phyloP scores from a whole-genome alignment of 352 stramenopile species.

The Phytophthora foliorum region DNA sequence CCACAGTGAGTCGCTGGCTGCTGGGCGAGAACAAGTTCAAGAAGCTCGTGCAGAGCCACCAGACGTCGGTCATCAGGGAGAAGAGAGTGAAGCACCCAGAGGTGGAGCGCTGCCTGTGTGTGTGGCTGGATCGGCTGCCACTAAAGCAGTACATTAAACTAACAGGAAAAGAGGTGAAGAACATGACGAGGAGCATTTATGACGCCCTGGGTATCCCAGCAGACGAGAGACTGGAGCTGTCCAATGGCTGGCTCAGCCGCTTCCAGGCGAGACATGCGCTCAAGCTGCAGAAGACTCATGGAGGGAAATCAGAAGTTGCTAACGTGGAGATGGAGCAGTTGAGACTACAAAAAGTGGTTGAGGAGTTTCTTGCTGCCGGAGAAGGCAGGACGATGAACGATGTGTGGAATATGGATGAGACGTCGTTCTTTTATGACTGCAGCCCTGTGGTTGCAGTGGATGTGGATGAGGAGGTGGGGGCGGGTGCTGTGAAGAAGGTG shows the following conservation, averaged over 20 bases:
- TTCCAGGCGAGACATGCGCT: slow-evolving; percentile 18
- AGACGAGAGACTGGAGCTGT: slow-evolving; percentile 24
- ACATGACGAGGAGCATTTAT: slow-evolving; percentile 19
- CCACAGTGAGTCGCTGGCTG: slow-evolving; percentile 30
- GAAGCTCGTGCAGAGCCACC: slow-evolving; percentile 6
- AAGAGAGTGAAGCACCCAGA: slow-evolving; percentile 22
- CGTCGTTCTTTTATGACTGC: slow-evolving; percentile 21
- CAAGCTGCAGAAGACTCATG: slow-evolving; percentile 4
- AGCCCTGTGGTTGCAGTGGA: slow-evolving; percentile 4
- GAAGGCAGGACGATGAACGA: slow-evolving; percentile 10
- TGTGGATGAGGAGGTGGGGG: not conserved
- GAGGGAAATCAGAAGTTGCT: not conserved
- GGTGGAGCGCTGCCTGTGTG: slow-evolving; percentile 15
- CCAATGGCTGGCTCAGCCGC: slow-evolving; percentile 30
- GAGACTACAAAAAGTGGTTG: not conserved
- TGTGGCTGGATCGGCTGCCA: slow-evolving; percentile 18
- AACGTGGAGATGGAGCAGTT: not conserved
- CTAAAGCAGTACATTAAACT: slow-evolving; percentile 8
- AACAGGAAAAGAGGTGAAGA: slow-evolving; percentile 26
- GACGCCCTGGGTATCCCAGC: slow-evolving; percentile 13
- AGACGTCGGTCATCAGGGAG: slow-evolving; percentile 15
- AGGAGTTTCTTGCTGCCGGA: slow-evolving; percentile 1
- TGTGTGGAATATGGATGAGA: slow-evolving; percentile 27
- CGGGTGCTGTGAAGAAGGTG: not conserved
- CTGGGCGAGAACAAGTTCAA: slow-evolving; percentile 13